These are phyloP conservation scores for Ogataea allantospora DNA, from an alignment of 805 yeast genomes.

Conservation along the genomic window DNA sequence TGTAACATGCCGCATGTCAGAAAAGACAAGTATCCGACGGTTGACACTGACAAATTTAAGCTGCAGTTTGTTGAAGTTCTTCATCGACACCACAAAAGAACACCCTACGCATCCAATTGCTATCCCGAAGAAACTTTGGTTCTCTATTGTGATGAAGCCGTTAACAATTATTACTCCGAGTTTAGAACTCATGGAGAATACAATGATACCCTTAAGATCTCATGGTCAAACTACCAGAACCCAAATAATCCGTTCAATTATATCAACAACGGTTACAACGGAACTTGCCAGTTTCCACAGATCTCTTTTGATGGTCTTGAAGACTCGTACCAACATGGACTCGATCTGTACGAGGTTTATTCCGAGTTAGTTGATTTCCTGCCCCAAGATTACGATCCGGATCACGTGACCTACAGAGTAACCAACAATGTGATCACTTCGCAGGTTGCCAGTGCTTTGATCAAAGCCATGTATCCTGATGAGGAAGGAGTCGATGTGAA, in stretches of 20 bases:
- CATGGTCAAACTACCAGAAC: slow-evolving; percentile 28
- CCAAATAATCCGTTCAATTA: slow-evolving; percentile 29
- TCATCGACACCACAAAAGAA: slow-evolving; percentile 45
- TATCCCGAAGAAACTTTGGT: slow-evolving; percentile 33
- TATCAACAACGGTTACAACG: slow-evolving; percentile 27
- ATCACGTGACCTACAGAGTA: slow-evolving; percentile 33
- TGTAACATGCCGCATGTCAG: slow-evolving; percentile 47
- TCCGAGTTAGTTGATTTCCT: slow-evolving; percentile 34
- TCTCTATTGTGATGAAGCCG: slow-evolving; percentile 31
- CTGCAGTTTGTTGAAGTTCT: slow-evolving; percentile 39
- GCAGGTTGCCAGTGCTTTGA: slow-evolving; percentile 38
- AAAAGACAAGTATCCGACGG: slow-evolving; percentile 29
- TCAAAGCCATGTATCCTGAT: slow-evolving; percentile 39
- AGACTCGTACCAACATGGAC: slow-evolving; percentile 41
- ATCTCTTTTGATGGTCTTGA: slow-evolving; percentile 39
- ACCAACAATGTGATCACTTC: slow-evolving; percentile 41
- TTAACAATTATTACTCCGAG: slow-evolving; percentile 27
- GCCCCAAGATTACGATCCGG: slow-evolving; percentile 35
- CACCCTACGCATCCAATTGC: slow-evolving; percentile 38
- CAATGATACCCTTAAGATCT: slow-evolving; percentile 14
- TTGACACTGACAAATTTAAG: slow-evolving; percentile 25
- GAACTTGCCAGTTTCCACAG: slow-evolving; percentile 40
- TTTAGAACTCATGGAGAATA: slow-evolving; percentile 11
- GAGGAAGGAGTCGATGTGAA: slow-evolving; percentile 31
- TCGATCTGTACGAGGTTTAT: slow-evolving; percentile 38